Percentiles rank a stretch among this genome's conserved stretches.
Evolutionary conservation across 148 eudicot species (phyloP).

Genomic region (Silene conica): DNA sequence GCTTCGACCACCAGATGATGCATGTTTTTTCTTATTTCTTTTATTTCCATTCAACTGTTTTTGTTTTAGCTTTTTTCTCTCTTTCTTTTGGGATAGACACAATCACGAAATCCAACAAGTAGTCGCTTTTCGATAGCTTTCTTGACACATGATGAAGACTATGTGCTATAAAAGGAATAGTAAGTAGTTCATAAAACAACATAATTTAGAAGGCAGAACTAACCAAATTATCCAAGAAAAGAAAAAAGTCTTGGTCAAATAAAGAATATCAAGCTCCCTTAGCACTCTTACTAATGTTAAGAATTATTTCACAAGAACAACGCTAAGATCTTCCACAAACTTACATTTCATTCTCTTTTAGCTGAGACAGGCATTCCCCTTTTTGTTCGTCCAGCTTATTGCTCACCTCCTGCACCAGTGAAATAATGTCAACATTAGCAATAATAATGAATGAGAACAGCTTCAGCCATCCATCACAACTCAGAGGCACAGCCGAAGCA

Average conservation of each 20-base stretch:
- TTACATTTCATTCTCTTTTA: conserved; percentile 95
- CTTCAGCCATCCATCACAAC: neutral
- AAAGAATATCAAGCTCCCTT: neutral
- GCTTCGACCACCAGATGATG: no score
- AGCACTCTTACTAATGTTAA: neutral
- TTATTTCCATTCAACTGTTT: no score
- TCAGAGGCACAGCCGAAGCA: neutral
- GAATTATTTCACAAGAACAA: neutral
- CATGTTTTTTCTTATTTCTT: no score
- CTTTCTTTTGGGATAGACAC: no score
- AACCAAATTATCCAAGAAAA: no score
- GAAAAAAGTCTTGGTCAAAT: neutral
- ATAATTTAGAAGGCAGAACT: no score
- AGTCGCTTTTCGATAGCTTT: no score
- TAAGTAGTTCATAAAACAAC: no score
- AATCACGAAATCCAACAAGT: no score
- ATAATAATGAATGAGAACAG: conserved; percentile 6
- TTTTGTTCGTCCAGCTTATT: conserved; percentile 87
- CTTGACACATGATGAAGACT: no score
- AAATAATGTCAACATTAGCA: neutral
- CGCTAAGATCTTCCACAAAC: conserved; percentile 23
- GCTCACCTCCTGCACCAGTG: conserved; percentile 68
- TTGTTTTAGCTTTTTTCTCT: no score
- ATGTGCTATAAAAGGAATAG: no score
- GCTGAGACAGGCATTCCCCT: conserved; percentile 77